phyloP scores from a whole-genome alignment of 1,284 basidiomycete genomes.

The Ustilago tritici region DNA sequence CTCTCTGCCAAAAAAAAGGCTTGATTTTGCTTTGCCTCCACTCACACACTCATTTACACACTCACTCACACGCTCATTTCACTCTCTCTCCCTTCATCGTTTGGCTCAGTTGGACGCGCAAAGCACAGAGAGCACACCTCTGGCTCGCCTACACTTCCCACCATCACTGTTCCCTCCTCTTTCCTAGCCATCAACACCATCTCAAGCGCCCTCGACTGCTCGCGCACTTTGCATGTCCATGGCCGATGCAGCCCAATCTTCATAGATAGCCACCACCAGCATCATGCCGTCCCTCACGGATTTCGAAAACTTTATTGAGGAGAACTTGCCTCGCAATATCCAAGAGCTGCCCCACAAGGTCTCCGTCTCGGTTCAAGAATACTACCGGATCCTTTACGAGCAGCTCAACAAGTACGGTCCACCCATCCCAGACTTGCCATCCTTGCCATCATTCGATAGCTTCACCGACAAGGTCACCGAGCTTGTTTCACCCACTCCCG shows the following conservation, averaged over 20 bases:
- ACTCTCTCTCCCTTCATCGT: slow-evolving; percentile 1
- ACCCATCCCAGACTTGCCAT: slow-evolving; percentile 40
- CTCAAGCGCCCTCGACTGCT: neutral
- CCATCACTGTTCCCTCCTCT: neutral
- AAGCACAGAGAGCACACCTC: slow-evolving; percentile 3
- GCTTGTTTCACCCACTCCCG: slow-evolving; percentile 28
- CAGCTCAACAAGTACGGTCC: slow-evolving; percentile 59
- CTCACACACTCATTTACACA: neutral
- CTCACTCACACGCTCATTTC: neutral
- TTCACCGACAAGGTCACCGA: slow-evolving; percentile 40
- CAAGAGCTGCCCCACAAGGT: slow-evolving; percentile 61
- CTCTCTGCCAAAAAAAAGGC: slow-evolving; percentile 1
- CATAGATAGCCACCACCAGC: neutral
- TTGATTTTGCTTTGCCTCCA: slow-evolving; percentile 9
- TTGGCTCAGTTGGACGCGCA: slow-evolving; percentile 1
- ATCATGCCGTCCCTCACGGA: slow-evolving; percentile 64
- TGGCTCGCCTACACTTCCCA: neutral
- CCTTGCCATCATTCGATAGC: slow-evolving; percentile 49
- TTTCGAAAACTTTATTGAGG: slow-evolving; percentile 62
- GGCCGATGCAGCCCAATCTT: neutral
- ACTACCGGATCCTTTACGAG: slow-evolving; percentile 56
- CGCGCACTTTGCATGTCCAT: neutral
- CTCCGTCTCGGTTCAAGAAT: slow-evolving; percentile 48
- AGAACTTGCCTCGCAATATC: slow-evolving; percentile 52
- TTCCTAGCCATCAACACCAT: neutral